phyloP scores from a whole-genome alignment of 805 yeast genomes.

The Lipomyces mesembrius region DNA sequence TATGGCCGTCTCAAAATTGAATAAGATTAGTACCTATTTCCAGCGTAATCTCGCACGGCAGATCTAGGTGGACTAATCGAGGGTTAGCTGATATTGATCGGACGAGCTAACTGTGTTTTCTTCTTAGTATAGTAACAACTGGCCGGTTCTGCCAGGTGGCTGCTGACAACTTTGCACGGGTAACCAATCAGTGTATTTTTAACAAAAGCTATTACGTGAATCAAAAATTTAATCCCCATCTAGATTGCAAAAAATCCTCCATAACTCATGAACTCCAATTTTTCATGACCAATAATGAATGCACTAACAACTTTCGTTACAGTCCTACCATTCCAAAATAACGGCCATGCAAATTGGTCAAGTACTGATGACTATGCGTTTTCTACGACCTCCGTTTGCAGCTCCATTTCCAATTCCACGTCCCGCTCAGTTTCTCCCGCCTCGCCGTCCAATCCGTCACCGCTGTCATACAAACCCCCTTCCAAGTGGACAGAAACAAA shows the following conservation, averaged over 20 bases:
- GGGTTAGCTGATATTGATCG: too few species aligned
- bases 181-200: too few species aligned
- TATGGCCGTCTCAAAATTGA: too few species aligned
- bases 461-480: constrained; percentile 35
- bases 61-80: too few species aligned
- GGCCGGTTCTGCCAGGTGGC: too few species aligned
- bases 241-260: background rate
- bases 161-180: too few species aligned
- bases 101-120: too few species aligned
- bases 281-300: background rate
- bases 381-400: background rate
- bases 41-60: too few species aligned
- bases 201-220: background rate
- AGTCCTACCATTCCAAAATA: background rate
- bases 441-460: constrained; percentile 8
- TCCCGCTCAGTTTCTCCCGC: constrained; percentile 9
- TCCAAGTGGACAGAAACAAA: constrained; percentile 20
- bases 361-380: background rate
- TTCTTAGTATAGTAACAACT: too few species aligned
- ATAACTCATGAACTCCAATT: background rate
- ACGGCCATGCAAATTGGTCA: background rate
- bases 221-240: background rate
- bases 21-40: too few species aligned
- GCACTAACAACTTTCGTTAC: background rate
- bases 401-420: background rate